Evolutionary conservation across 2,329 filamentous ascomycete species (phyloP).

Genomic region (Ophiocordyceps robertsii): DNA sequence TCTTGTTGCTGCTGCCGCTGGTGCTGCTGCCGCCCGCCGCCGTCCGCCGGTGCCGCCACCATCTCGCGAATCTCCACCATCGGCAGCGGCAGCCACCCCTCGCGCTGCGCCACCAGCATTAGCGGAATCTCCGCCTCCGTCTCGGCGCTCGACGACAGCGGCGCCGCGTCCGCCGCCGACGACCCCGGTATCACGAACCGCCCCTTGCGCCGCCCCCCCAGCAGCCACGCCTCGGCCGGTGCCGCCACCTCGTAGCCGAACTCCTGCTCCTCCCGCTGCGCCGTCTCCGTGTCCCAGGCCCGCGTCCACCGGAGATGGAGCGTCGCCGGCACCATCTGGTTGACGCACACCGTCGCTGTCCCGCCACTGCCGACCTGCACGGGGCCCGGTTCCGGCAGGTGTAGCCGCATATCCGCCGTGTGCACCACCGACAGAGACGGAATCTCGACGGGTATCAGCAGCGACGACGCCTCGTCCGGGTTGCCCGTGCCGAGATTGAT

Average conservation of each 20-base stretch:
- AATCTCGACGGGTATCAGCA: conserved; percentile 82
- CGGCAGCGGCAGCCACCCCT: conserved; percentile 68
- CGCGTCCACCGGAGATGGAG: conserved; percentile 51
- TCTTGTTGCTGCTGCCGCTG: not conserved
- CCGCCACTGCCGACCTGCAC: conserved; percentile 24
- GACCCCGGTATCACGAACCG: conserved; percentile 51
- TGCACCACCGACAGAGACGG: conserved; percentile 73
- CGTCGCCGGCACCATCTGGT: conserved; percentile 50
- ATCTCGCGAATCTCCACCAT: conserved; percentile 63
- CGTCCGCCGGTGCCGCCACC: conserved; percentile 14
- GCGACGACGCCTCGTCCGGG: conserved; percentile 37
- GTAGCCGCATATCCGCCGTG: conserved; percentile 51
- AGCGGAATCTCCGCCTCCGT: conserved; percentile 50
- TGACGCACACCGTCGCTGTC: conserved; percentile 39
- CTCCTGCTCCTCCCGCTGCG: conserved; percentile 39
- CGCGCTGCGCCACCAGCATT: conserved; percentile 64
- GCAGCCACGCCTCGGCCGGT: conserved; percentile 64
- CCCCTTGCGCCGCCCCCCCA: conserved; percentile 69
- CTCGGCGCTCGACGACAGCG: conserved; percentile 28
- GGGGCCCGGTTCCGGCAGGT: not conserved
- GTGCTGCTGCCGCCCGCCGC: conserved; percentile 1
- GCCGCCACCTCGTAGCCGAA: conserved; percentile 76
- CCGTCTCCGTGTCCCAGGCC: conserved; percentile 40
- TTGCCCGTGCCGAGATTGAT: conserved; percentile 12
- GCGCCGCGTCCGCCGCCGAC: conserved; percentile 12